Evolutionary conservation across 495 filamentous ascomycete genomes (phyloP), one percentile per base, ranked within the genome.

Genomic region (Penicillium ochrochloron): DNA sequence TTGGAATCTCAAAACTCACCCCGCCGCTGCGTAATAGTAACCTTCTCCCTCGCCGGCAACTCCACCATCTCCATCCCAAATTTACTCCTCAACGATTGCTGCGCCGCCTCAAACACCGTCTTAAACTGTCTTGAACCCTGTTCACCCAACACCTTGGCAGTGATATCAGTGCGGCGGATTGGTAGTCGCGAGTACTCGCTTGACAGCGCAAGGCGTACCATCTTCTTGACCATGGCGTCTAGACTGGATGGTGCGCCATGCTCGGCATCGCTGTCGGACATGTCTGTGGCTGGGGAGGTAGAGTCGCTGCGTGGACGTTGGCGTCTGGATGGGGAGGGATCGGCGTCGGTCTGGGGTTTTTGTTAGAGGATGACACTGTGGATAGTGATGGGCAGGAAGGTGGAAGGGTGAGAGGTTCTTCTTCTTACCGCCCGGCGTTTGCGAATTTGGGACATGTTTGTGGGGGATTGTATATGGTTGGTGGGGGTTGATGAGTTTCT

Each of bases 31-130:
- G 82, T 84, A 63, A 96, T 72, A 15, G 88, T 91, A 15, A 87
- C 80, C 76, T 94, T 96, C 74, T 98, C 95, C 68, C 82, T 86
- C 23, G 80, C 79, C 0, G 94, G 94, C 59, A 97, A 80, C 75
- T 96, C 93, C 1, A 82, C 79, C 83, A 97, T 85, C 73, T 93
- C 85, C 91, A 97, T 95, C 5, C 94, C 94, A 71, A 96, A 97
- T 9, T 83, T 80, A 3, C 70, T 76, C 27, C 81, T 76, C 33
- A 97, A 77, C 63, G 86, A 82, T 19, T 77, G 78, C 74, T 94
- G 92, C 27, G 91, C 87, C 23, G 75, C 78, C 1, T 85, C 86
- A 66, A 93, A 93, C 3, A 93, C 85, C 10, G 72, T 71, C 70
- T 88, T 91, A 70, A 93, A 94, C 59, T 86, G 82, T 3, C 87